These are phyloP conservation scores for Kluyveromyces starmeri DNA, from an alignment of 805 yeast genomes.

Conservation along the genomic window DNA sequence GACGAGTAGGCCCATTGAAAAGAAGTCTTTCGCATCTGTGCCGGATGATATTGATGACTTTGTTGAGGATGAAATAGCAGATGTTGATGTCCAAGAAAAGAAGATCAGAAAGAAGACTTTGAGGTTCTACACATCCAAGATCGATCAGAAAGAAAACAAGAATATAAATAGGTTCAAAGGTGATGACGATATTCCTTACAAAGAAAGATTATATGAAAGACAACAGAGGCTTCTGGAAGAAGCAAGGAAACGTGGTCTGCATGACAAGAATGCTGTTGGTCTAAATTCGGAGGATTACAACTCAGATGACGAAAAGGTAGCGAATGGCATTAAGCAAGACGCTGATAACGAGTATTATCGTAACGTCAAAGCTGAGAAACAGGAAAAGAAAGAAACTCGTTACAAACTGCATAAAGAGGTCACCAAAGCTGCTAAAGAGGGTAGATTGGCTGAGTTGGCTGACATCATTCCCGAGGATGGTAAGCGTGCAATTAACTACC, in stretches of 20 bases:
- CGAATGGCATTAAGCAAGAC: constrained; percentile 35
- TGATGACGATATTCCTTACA: constrained; percentile 86
- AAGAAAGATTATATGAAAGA: constrained; percentile 82
- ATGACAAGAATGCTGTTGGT: constrained; percentile 46
- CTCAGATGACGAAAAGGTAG: constrained; percentile 38
- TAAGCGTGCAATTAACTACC: constrained; percentile 91
- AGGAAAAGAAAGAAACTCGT: constrained; percentile 44
- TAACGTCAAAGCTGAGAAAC: constrained; percentile 39
- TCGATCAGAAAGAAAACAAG: constrained; percentile 72
- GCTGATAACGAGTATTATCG: constrained; percentile 55
- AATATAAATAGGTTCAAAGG: constrained; percentile 57
- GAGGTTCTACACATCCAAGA: constrained; percentile 93
- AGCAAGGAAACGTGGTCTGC: constrained; percentile 75
- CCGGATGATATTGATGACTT: constrained; percentile 42
- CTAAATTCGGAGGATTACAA: constrained; percentile 43
- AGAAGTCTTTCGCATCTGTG: too few relatives aligned
- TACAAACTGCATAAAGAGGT: constrained; percentile 61
- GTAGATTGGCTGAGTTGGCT: constrained; percentile 68
- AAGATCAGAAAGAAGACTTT: constrained; percentile 68
- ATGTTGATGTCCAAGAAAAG: constrained; percentile 81
- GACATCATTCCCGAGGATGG: constrained; percentile 60
- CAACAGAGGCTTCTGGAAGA: constrained; percentile 81
- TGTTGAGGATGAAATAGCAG: constrained; percentile 67
- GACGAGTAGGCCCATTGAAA: constrained; percentile 19
- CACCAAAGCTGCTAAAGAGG: constrained; percentile 72